These are phyloP conservation scores for Xylariales sp. DNA, from an alignment of 2,329 filamentous ascomycete species.

Conservation along the genomic window DNA sequence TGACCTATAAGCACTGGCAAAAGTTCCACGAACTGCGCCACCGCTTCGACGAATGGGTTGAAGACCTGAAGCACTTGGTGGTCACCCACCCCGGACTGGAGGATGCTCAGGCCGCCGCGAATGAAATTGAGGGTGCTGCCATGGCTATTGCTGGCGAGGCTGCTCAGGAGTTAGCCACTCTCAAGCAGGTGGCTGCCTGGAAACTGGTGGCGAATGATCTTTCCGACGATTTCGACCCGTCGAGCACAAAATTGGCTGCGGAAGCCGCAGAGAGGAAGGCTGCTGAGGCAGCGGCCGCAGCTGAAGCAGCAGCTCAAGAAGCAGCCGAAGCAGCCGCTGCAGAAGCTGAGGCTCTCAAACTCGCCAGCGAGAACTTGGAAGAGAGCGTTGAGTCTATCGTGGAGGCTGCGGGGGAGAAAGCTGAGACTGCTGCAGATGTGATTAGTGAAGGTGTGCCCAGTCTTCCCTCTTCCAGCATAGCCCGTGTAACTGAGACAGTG, in stretches of 20 bases:
- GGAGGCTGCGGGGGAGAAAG: slow-evolving; percentile 4
- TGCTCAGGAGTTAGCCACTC: slow-evolving; percentile 71
- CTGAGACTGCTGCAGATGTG: slow-evolving; percentile 10
- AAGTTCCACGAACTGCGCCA: slow-evolving; percentile 87
- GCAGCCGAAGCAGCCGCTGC: slow-evolving; percentile 20
- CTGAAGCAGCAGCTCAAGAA: slow-evolving; percentile 19
- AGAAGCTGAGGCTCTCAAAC: slow-evolving; percentile 20
- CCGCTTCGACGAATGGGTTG: slow-evolving; percentile 79
- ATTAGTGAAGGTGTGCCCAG: slow-evolving; percentile 26
- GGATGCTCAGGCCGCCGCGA: slow-evolving; percentile 62
- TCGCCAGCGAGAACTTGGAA: slow-evolving; percentile 14
- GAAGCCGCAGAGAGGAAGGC: slow-evolving; percentile 27
- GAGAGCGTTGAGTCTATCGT: slow-evolving; percentile 9
- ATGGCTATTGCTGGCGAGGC: slow-evolving; percentile 77
- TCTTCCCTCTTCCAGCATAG: slow-evolving; percentile 13
- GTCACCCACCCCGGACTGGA: slow-evolving; percentile 67
- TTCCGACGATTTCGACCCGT: slow-evolving; percentile 73
- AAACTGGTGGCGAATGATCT: slow-evolving; percentile 74
- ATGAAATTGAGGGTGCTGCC: slow-evolving; percentile 68
- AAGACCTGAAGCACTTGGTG: slow-evolving; percentile 73
- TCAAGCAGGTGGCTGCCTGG: slow-evolving; percentile 82
- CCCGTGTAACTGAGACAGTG: slow-evolving; percentile 22
- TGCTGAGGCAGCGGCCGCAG: slow-evolving; percentile 21
- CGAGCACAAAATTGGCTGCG: slow-evolving; percentile 55
- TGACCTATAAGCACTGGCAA: slow-evolving; percentile 96